Evolutionary conservation across 495 filamentous ascomycete genomes (phyloP), one percentile per base, ranked within the genome.

Genomic region (Cercophora samala): DNA sequence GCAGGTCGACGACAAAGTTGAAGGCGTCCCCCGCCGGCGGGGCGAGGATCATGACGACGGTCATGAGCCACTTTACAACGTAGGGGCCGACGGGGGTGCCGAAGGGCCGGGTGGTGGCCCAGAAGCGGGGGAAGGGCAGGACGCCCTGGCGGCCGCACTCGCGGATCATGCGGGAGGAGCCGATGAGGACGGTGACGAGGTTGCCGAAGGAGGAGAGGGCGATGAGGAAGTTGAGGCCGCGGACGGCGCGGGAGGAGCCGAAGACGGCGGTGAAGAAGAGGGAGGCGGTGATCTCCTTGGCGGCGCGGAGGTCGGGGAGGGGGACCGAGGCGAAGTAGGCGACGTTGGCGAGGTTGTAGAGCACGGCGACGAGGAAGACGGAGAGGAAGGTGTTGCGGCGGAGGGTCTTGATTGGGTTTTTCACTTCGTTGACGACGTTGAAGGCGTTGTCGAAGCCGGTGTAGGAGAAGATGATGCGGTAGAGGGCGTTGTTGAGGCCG

Each of bases 11-110:
- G 9, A 89, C 73, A 66, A 90, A 89, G 61, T 89, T 86, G 75
- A 90, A 91, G 15, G 87, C 88, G 75, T 90, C 87, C 5, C 88
- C 88, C 2, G 87, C 86, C 0, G 88, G 88, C 4, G 87, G 87
- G 1, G 86, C 87, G 0, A 90, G 69, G 23, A 90, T 89, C 85
- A 90, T 87, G 52, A 91, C 55, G 5, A 87, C 62, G 0, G 87
- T 91, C 52, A 89, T 66, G 1, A 69, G 62, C 82, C 84, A 91
- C 69, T 87, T 85, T 3, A 90, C 42, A 13, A 83, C 52, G 70
- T 88, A 89, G 0, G 87, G 86, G 0, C 83, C 87, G 0, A 88
- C 66, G 0, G 87, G 87, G 4, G 86, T 90, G 29, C 85, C 85
- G 65, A 89, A 89, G 0, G 88, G 88, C 9, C 79, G 79, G 0